Conservation (phyloP, 306 rosid species). For the Macrotyloma uniflorum region DNA sequence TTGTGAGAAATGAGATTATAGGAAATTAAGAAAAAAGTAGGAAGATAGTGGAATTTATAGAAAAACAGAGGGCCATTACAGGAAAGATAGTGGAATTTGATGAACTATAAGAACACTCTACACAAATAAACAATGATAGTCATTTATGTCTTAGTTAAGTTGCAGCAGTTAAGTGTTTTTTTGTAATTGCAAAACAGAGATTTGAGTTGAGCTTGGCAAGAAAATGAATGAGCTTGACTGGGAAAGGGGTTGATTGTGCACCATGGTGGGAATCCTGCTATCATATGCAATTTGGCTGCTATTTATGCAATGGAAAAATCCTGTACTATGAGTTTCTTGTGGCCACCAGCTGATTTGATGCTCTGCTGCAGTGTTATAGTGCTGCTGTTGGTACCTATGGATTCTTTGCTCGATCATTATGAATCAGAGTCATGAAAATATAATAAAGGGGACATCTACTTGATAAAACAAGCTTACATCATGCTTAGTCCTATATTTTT, state of each 20-base stretch:
- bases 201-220: neutral
- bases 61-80: neutral
- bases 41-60: neutral
- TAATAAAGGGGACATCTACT: constrained; percentile 23
- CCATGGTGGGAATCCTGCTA: neutral
- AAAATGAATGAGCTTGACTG: neutral
- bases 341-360: neutral
- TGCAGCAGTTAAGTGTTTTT: constrained; percentile 8
- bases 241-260: neutral
- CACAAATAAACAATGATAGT: neutral
- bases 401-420: neutral
- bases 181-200: constrained; percentile 4
- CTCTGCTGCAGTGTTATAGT: neutral
- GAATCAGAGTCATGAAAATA: constrained; percentile 23
- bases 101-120: neutral
- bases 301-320: neutral
- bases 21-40: neutral
- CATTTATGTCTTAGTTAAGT: neutral
- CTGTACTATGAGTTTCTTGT: neutral
- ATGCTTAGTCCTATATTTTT: constrained; percentile 20
- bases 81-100: neutral
- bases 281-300: neutral
- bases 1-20: neutral
- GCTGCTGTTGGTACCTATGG: neutral
- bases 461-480: constrained; percentile 4